phyloP scores from a whole-genome alignment of 495 filamentous ascomycete genomes.

The Cudoniella acicularis region DNA sequence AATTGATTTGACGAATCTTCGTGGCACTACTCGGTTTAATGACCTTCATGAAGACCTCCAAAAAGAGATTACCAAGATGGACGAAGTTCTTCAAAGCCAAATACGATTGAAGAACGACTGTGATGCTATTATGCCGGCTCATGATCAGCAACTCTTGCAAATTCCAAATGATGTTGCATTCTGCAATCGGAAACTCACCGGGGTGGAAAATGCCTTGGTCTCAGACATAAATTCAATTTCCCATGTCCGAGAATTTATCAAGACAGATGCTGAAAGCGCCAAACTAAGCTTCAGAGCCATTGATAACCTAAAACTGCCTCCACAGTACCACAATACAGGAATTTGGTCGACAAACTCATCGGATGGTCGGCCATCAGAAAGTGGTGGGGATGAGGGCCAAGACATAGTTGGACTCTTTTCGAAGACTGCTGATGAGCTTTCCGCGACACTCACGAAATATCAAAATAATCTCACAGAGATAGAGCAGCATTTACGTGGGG shows the following conservation, averaged over 20 bases:
- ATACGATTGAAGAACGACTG: constrained; percentile 55
- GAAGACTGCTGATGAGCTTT: constrained; percentile 67
- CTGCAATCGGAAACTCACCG: constrained; percentile 66
- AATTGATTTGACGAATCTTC: constrained; percentile 70
- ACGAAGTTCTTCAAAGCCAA: constrained; percentile 67
- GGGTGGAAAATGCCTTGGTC: constrained; percentile 66
- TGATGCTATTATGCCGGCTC: constrained; percentile 58
- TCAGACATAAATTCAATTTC: constrained; percentile 71
- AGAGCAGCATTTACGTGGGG: constrained; percentile 72
- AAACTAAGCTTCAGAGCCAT: constrained; percentile 70
- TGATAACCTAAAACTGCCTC: constrained; percentile 70
- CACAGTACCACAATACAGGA: constrained; percentile 63
- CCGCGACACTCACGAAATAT: constrained; percentile 60
- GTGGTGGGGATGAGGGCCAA: constrained; percentile 54
- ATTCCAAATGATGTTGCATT: constrained; percentile 74
- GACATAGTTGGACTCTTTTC: constrained; percentile 78
- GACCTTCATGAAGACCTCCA: constrained; percentile 85
- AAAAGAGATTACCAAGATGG: constrained; percentile 66
- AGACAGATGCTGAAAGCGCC: constrained; percentile 66
- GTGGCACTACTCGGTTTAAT: constrained; percentile 83
- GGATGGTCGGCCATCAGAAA: constrained; percentile 14
- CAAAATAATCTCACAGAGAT: constrained; percentile 72
- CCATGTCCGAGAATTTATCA: constrained; percentile 57
- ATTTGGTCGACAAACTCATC: constrained; percentile 47
- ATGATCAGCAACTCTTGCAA: constrained; percentile 58